Conservation (phyloP, 1,139 yeast genomes). For the Kluyveromyces marxianus region DNA sequence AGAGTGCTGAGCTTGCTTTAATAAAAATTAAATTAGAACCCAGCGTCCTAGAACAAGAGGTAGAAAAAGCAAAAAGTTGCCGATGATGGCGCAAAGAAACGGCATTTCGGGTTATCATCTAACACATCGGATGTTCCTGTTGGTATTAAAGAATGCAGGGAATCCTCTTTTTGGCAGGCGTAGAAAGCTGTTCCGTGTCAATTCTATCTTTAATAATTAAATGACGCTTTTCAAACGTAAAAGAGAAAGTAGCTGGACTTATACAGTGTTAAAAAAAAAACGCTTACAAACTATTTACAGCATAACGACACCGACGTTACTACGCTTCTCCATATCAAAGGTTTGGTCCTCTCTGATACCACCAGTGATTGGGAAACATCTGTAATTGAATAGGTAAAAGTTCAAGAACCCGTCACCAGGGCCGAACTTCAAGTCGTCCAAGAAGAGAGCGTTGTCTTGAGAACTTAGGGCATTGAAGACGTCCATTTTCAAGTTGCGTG, state of each 20-base stretch:
- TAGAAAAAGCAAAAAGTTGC: not conserved
- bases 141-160: too few relatives aligned
- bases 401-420: conserved; percentile 90
- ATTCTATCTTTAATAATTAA: too few relatives aligned
- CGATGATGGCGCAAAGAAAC: not conserved
- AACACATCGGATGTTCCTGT: too few relatives aligned
- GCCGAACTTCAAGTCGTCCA: conserved; percentile 81
- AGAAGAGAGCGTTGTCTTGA: conserved; percentile 79
- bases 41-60: not conserved
- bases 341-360: conserved; percentile 53
- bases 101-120: not conserved
- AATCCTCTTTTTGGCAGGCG: too few relatives aligned
- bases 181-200: too few relatives aligned
- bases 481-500: conserved; percentile 60
- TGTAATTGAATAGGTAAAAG: conserved; percentile 86
- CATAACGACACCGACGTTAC: conserved; percentile 88
- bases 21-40: not conserved
- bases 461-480: conserved; percentile 90
- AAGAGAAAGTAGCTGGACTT: too few relatives aligned
- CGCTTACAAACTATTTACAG: conserved; percentile 33
- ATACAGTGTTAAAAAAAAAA: not conserved
- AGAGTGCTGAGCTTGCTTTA: not conserved
- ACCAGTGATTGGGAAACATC: conserved; percentile 70
- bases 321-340: conserved; percentile 45
- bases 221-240: too few relatives aligned